Base-by-base conservation (phyloP, 2,329 filamentous ascomycete genomes). In the Mycosphaerella sp. region DNA sequence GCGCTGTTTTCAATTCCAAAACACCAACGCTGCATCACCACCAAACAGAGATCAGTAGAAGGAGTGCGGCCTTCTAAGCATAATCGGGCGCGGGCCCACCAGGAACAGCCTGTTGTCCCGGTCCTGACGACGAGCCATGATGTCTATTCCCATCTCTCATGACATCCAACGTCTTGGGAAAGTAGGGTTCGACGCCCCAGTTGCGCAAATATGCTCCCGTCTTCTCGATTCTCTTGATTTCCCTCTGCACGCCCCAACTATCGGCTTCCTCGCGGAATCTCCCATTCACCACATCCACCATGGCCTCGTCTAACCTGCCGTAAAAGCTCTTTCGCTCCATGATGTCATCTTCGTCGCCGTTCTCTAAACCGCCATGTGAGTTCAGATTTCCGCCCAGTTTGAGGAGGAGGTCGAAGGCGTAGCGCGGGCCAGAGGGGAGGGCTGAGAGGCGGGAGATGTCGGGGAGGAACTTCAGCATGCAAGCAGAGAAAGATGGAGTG, bases 381-480 rank as follows among this genome's bases (percentile, higher is more conserved):
- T 80, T 80, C 55, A 80, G 74, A 63, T 80, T 80, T 59, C 77
- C 77, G 64, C 76, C 77, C 9, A 80, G 73, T 65, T 80, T 80
- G 62, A 80, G 74, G 49, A 80, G 70, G 49, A 79, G 72, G 58
- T 80, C 77, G 63, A 79, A 80, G 52, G 76, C 75, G 59, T 76
- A 74, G 39, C 74, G 72, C 10, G 77, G 73, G 6, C 76, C 76
- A 14, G 69, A 68, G 6, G 75, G 74, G 2, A 80, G 72, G 8
- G 72, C 65, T n/a, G 73, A 68, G 34, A 80, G 72, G 49, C 76
- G 76, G 47, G 73, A 64, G 61, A 80, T 78, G 66, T 78, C 76
- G 11, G 77, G 77, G 34, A 79, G 70, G 70, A 79, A 78, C 59
- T 78, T 79, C 57, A 77, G 70, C 75, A 79, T 78, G 61, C 76